Base-by-base conservation (phyloP, 2,329 filamentous ascomycete genomes). In the Pseudogymnoascus sp. region DNA sequence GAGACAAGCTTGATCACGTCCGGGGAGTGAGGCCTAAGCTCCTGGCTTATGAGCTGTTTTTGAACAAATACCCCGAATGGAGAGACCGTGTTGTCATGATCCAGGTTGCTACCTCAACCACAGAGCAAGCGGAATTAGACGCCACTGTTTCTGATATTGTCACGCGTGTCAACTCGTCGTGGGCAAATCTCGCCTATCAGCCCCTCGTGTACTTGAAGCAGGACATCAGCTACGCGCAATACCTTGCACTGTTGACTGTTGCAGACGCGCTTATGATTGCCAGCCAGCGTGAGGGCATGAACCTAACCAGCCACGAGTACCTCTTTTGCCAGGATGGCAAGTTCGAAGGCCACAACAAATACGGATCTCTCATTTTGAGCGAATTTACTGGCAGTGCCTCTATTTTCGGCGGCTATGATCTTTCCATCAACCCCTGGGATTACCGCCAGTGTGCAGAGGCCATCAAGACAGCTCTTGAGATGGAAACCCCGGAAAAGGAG, bases 211-310 rank as follows among this genome's bases (percentile, higher is more conserved):
- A 97, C 75, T 80, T 98, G 62, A 93, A 96, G 76, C 93, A 98
- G 75, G 93, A 98, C 71, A 95, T 98, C 65, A 88, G 90, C 65
- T 96, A 96, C 73, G 82, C 90, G 0, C 93, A 97, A 73, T 98
- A 97, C 71, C 83, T 98, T n/a, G 93, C 93, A 1, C 80, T 98
- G 6, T 82, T 97, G 57, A 92, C 91, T 2, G 88, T 96, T 62
- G 95, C 93, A 1, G 93, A 98, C 77, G 90, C 89, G 2, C 80
- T 98, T 61, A 95, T 97, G 85, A 95, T 98, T 72, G 96, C 93
- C 1, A 96, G 92, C 73, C 86, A 98, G 70, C 91, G 95, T 62
- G 93, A 98, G 75, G 93, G 93, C 67, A 98, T 98, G 95, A 98
- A 97, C 74, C 78, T 98, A 64, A 97, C 93, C 0, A 93, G 90